Conservation (phyloP, 768 basidiomycete genomes). For the Trametes elegans region DNA sequence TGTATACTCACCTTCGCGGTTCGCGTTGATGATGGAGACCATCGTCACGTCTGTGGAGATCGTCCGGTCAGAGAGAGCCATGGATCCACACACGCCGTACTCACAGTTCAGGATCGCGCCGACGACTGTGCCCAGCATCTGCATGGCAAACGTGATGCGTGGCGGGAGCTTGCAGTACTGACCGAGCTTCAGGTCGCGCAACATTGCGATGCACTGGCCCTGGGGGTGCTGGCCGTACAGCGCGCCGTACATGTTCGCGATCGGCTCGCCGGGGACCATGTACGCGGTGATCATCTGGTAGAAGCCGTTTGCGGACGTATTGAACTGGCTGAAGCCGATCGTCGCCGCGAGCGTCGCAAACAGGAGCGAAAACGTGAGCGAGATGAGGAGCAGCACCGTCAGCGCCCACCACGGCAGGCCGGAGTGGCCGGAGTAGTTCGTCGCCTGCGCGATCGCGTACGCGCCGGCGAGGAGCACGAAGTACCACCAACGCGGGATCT, state of each 20-base stretch:
- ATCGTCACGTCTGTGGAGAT: conserved; percentile 28
- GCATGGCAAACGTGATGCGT: conserved; percentile 49
- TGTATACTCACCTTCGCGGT: conserved; percentile 22
- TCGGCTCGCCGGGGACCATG: conserved; percentile 30
- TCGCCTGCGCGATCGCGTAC: conserved; percentile 49
- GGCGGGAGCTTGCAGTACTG: conserved; percentile 62
- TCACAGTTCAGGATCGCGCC: conserved; percentile 47
- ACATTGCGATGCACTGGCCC: conserved; percentile 46
- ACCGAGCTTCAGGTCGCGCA: conserved; percentile 60
- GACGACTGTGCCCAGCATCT: conserved; percentile 48
- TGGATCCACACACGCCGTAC: neutral
- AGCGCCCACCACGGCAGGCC: conserved; percentile 55
- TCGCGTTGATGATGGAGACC: conserved; percentile 29
- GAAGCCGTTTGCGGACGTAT: conserved; percentile 31
- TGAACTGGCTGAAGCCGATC: conserved; percentile 29
- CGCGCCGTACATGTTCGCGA: conserved; percentile 40
- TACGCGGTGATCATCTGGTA: conserved; percentile 30
- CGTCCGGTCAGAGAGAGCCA: neutral
- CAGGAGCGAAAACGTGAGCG: conserved; percentile 51
- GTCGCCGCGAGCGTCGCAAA: conserved; percentile 48
- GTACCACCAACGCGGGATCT: conserved; percentile 56
- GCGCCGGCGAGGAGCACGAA: conserved; percentile 40
- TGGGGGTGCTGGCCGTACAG: conserved; percentile 38
- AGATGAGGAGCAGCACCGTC: conserved; percentile 51
- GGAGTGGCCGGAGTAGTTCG: conserved; percentile 47